Evolutionary conservation across 2,329 filamentous ascomycete species (phyloP).

Genomic region (Ceratocystis eucalypticola): DNA sequence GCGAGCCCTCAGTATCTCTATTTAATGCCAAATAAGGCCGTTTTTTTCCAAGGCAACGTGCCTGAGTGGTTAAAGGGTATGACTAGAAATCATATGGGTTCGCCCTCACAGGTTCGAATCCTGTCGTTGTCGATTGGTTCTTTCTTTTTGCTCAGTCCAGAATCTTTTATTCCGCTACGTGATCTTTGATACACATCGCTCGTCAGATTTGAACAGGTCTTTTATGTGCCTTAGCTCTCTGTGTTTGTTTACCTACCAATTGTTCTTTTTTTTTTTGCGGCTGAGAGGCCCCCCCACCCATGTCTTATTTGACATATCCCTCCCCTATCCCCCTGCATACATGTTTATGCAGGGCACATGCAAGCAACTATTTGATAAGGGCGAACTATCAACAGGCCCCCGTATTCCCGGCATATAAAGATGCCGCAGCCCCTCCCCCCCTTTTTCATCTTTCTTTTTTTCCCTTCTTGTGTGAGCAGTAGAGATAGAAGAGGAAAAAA

Average conservation of each 20-base stretch:
- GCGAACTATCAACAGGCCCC: neutral
- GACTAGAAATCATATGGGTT: slow-evolving; percentile 18
- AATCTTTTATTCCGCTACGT: neutral
- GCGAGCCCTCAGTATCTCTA: too few relatives aligned
- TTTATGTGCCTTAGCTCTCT: too few relatives aligned
- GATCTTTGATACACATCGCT: neutral
- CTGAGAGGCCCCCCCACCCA: neutral
- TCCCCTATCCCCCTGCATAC: neutral
- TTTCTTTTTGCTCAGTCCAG: neutral
- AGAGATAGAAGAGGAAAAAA: too few relatives aligned
- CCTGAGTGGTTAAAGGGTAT: slow-evolving; percentile 19
- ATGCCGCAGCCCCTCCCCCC: neutral
- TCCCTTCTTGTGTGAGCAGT: too few relatives aligned
- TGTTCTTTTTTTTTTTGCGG: too few relatives aligned
- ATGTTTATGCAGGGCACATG: neutral
- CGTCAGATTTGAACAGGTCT: too few relatives aligned
- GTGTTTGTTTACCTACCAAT: too few relatives aligned
- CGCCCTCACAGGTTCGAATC: slow-evolving; percentile 17
- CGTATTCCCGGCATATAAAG: neutral
- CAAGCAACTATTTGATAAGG: neutral
- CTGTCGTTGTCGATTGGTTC: slow-evolving; percentile 13
- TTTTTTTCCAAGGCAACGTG: slow-evolving; percentile 3
- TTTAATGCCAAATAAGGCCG: neutral
- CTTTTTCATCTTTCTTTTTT: neutral
- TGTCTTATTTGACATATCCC: neutral